These are phyloP conservation scores for Aspergillus costaricaensis DNA, from an alignment of 2,329 filamentous ascomycete genomes.

Conservation along the genomic window DNA sequence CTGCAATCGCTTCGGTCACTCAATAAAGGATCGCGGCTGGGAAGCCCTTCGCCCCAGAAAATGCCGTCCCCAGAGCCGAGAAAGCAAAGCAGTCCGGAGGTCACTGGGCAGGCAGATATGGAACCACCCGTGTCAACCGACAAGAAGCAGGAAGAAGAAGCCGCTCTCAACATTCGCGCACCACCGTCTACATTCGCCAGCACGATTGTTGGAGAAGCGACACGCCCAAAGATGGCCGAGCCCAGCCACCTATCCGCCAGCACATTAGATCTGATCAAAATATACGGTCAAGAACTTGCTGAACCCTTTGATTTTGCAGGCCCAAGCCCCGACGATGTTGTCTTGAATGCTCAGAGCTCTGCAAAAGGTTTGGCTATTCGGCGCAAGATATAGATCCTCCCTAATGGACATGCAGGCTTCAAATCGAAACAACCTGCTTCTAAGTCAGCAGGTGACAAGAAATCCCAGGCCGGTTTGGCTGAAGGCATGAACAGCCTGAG, in stretches of 20 bases:
- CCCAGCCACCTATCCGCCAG: constrained; percentile 37
- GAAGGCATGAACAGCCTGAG: constrained; percentile 52
- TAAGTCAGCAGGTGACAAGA: constrained; percentile 46
- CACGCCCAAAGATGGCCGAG: constrained; percentile 29
- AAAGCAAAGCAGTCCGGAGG: constrained; percentile 10
- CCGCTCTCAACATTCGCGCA: constrained; percentile 41
- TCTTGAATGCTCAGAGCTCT: constrained; percentile 74
- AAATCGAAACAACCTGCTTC: constrained; percentile 45
- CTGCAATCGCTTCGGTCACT: constrained; percentile 24
- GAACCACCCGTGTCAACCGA: constrained; percentile 7
- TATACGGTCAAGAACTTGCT: constrained; percentile 45
- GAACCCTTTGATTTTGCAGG: constrained; percentile 67
- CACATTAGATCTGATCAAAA: constrained; percentile 37
- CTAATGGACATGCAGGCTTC: constrained; percentile 48
- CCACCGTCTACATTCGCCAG: constrained; percentile 55
- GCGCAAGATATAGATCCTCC: constrained; percentile 36
- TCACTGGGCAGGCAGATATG: constrained; percentile 5
- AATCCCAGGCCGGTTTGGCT: constrained; percentile 46
- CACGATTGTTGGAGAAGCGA: constrained; percentile 40
- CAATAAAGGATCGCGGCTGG: constrained; percentile 20
- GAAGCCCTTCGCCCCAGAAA: constrained; percentile 20
- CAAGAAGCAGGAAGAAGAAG: constrained; percentile 19
- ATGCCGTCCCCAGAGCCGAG: constrained; percentile 23
- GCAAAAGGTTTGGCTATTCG: constrained; percentile 71
- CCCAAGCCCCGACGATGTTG: constrained; percentile 89